Evolutionary conservation across 2,329 filamentous ascomycete species (phyloP), one percentile per base, ranked within the genome.

Genomic region (Chaetomiaceae sp.): DNA sequence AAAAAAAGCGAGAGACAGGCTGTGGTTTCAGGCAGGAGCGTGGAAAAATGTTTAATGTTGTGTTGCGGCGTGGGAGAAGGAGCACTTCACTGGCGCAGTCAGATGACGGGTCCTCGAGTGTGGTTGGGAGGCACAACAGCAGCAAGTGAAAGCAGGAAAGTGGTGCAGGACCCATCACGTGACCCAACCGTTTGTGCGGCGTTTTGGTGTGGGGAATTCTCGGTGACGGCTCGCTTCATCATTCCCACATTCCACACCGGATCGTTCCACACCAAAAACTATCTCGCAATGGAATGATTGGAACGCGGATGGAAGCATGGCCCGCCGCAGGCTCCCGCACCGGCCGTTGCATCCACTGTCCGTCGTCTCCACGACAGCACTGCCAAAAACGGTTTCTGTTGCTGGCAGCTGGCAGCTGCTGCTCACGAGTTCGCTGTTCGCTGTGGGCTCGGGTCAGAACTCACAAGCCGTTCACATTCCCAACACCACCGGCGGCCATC

Each of bases 231-330:
- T 20, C 15, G 20, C 37, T 19, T n/a, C n/a, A 14, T 25, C 27
- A 25, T 48, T 19, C 40, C 14, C 20, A 36, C 8, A n/a, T n/a
- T n/a, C n/a, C n/a, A n/a, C n/a, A n/a, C n/a, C n/a, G n/a, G n/a
- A n/a, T n/a, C n/a, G n/a, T n/a, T n/a, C n/a, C n/a, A n/a, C n/a
- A n/a, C n/a, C n/a, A n/a, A n/a, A n/a, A n/a, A n/a, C n/a, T n/a
- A n/a, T n/a, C n/a, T n/a, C n/a, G n/a, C n/a, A n/a, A n/a, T n/a
- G n/a, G 22, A 12, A 47, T 56, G 56, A 58, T 58, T 58, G 56
- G 56, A 43, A 52, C 54, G 54, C 34, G 47, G 51, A 51, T 46
- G 42, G 33, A 51, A 51, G 42, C 47, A 47, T 42, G 34, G 47
- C 47, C 11, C 47, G 34, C 46, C 49, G 50, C 48, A 44, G 31